A percentile compares a stretch with the other conserved stretches of the same genome.
Evolutionary conservation across 345 rosid genomes (phyloP).

Genomic region (Eucalyptus cloeziana): DNA sequence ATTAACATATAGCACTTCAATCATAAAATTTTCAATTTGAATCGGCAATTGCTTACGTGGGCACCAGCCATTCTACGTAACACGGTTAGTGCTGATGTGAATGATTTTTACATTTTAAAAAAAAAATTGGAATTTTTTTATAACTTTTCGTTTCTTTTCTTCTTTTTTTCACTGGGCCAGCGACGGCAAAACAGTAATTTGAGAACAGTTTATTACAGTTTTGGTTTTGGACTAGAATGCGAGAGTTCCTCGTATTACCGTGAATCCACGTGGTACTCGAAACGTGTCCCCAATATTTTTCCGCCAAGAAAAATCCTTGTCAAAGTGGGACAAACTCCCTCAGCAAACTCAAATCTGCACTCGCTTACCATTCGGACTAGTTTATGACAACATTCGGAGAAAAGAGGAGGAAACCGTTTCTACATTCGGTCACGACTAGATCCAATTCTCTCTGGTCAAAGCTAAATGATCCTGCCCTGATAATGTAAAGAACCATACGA

Average conservation of each 20-base stretch:
- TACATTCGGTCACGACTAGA: background rate
- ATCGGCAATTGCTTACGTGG: no score
- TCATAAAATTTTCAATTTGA: no score
- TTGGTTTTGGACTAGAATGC: no score
- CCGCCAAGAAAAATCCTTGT: background rate
- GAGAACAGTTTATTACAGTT: no score
- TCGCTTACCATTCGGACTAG: background rate
- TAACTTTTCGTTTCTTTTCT: no score
- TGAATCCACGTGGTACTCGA: background rate
- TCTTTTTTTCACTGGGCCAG: no score
- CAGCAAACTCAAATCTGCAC: background rate
- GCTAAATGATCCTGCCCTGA: background rate
- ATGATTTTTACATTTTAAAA: no score
- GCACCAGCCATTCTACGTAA: fast-evolving
- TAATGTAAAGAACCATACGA: background rate
- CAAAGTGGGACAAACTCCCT: background rate
- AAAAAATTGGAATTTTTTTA: no score
- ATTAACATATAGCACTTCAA: no score
- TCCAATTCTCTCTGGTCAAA: background rate
- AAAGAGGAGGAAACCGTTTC: background rate
- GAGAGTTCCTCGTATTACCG: background rate
- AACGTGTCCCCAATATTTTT: background rate
- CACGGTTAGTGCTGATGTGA: fast-evolving
- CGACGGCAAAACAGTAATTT: no score
- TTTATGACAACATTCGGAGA: background rate